Conservation (phyloP, 805 yeast genomes). For the Schizosaccharomyces cryophilus region DNA sequence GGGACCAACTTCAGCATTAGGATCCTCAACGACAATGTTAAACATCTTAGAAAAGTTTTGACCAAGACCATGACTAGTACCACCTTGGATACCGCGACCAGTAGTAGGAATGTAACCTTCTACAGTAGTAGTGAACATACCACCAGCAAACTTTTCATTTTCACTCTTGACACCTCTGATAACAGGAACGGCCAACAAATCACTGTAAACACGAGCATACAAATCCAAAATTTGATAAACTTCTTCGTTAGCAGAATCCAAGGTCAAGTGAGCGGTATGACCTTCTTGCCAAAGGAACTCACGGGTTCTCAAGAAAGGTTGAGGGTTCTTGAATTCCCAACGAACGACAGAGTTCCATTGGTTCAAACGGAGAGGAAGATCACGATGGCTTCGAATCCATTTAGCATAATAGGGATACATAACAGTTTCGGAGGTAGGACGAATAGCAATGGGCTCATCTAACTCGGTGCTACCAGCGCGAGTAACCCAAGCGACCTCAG, state of each 20-base stretch:
- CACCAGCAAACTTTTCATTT: constrained; percentile 97
- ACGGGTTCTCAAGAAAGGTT: constrained; percentile 94
- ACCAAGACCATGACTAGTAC: constrained; percentile 92
- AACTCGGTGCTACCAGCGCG: constrained; percentile 80
- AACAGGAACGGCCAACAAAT: constrained; percentile 90
- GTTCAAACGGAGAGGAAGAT: constrained; percentile 81
- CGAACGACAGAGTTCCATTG: constrained; percentile 99
- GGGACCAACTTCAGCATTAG: constrained; percentile 21
- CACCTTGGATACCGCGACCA: constrained; percentile 99
- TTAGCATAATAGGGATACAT: constrained; percentile 98
- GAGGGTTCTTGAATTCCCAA: constrained; percentile 99
- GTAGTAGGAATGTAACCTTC: constrained; percentile 96
- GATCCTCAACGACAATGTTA: constrained; percentile 83
- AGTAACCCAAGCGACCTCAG: constrained; percentile 99
- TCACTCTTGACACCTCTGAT: constrained; percentile 86
- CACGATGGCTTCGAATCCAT: constrained; percentile 97
- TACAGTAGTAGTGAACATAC: constrained; percentile 77
- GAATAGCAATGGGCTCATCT: constrained; percentile 94
- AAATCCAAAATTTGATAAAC: constrained; percentile 66
- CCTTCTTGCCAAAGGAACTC: constrained; percentile 99
- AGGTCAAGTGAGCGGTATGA: constrained; percentile 85
- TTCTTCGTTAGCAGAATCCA: constrained; percentile 58
- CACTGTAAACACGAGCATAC: constrained; percentile 67
- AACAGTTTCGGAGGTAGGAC: constrained; percentile 98
- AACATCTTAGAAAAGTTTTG: constrained; percentile 98